A percentile compares a stretch with the other conserved stretches of the same genome.
These are phyloP conservation scores for Parietaria judaica DNA, from an alignment of 306 rosid genomes.

Conservation along the genomic window DNA sequence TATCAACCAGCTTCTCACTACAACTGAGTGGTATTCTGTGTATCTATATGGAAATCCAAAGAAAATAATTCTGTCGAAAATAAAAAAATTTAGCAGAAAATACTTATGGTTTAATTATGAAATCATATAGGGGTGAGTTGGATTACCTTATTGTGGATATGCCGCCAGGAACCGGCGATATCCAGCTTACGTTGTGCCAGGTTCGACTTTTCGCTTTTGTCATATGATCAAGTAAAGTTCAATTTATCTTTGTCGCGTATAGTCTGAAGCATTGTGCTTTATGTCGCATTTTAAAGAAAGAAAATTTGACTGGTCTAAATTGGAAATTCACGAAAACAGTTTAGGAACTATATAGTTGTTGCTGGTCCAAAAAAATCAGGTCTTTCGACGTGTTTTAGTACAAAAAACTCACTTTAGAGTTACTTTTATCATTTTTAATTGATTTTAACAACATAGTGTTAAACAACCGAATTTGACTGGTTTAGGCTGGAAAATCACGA, in stretches of 20 bases:
- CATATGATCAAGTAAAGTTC: no score
- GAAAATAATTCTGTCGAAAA: neutral
- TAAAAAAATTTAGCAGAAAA: neutral
- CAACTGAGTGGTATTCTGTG: conserved; percentile 69
- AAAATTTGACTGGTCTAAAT: neutral
- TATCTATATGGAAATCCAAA: conserved; percentile 2
- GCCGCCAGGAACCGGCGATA: conserved; percentile 99
- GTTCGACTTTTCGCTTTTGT: conserved; percentile 23
- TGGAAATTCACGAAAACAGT: no score
- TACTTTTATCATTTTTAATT: no score
- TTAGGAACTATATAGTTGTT: no score
- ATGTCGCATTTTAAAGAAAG: neutral
- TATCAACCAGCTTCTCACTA: conserved; percentile 84
- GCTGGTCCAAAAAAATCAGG: no score
- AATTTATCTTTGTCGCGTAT: neutral
- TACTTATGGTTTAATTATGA: neutral
- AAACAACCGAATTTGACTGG: no score
- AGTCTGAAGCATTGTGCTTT: neutral
- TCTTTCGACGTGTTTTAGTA: no score
- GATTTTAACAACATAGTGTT: no score
- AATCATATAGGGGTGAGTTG: conserved; percentile 80
- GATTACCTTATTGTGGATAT: conserved; percentile 93
- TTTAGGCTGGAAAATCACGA: no score
- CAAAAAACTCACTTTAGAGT: no score
- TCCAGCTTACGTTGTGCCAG: conserved; percentile 97